Percentiles rank a stretch among this genome's conserved stretches.
Conservation (phyloP, 495 filamentous ascomycete genomes). For the Usnea hakonensis region DNA sequence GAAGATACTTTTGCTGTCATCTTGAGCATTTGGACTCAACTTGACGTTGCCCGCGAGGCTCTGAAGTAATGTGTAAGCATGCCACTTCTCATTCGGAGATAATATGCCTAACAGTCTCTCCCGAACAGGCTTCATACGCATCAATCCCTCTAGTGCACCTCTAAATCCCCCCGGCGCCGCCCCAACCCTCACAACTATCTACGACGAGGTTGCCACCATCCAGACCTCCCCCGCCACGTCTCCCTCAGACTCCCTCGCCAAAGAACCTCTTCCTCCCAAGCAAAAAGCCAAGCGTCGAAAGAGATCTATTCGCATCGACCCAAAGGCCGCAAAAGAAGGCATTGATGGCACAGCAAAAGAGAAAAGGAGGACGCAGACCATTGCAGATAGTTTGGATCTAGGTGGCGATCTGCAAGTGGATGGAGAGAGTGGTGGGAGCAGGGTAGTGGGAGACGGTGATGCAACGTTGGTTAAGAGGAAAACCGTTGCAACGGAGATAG, state of each 20-base stretch:
- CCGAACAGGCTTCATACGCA: slow-evolving; percentile 19
- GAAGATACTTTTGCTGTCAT: background rate
- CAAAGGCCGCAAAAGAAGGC: background rate
- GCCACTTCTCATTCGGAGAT: background rate
- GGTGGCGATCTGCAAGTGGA: background rate
- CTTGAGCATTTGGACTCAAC: background rate
- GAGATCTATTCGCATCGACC: background rate
- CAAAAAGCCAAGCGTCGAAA: background rate
- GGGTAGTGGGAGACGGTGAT: slow-evolving; percentile 1
- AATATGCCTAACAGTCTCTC: background rate
- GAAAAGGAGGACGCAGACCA: slow-evolving; percentile 6
- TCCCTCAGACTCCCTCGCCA: background rate
- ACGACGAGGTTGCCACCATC: slow-evolving; percentile 3
- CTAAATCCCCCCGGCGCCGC: slow-evolving; percentile 20
- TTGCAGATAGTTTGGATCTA: slow-evolving; percentile 11
- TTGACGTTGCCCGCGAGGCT: background rate
- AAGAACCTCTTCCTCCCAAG: background rate
- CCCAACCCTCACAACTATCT: slow-evolving; percentile 20
- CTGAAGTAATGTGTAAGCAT: background rate
- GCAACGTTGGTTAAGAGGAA: background rate
- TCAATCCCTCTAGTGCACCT: slow-evolving; percentile 18
- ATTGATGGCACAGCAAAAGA: slow-evolving; percentile 6
- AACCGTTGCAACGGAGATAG: background rate
- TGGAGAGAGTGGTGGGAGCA: background rate
- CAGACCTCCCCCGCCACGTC: background rate